Base-by-base conservation (phyloP, 2,329 filamentous ascomycete genomes). In the Dactylellina parvicollis region DNA sequence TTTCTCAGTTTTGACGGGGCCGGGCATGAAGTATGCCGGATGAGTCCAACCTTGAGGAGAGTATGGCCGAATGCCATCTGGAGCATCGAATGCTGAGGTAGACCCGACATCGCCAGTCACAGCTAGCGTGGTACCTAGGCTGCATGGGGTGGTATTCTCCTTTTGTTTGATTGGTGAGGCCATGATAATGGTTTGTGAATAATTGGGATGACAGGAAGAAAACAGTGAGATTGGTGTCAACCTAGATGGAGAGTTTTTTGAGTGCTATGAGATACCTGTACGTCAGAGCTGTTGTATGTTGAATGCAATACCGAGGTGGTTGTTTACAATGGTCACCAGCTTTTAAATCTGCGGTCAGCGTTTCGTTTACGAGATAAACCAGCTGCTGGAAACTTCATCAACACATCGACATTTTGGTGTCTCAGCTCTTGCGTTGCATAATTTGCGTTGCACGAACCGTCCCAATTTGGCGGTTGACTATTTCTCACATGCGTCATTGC, bases 1-100 rank as follows among this genome's bases (percentile, higher is more conserved):
- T 26, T 46, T 62, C 28, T 40, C 40, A 22, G 44, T 40, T 22
- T 26, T 71, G 18, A 62, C 16, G 3, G 47, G 66, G 8, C 62
- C 62, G 28, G 32, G n/a, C 12, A 14, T 56, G 24, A 34, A 59
- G 32, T 52, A 67, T 20, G 49, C 38, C 5, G 62, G 62, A 26
- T 67, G 62, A 32, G 62, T 67, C 14, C 34, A 67, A 7, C 62
- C 62, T 44, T 59, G 49, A 24, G 62, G 62, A 20, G 62, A 59
- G 14, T 47, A n/a, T 32, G 12, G 42, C 3, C 30, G 42, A 30
- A 44, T 44, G 9, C 12, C 12, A 28, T 56, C 44, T n/a, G 20
- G 34, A 34, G 47, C 4, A 52, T 34, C 28, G 14, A 16, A 5
- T n/a, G 3, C 24, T 2, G 18, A n/a, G n/a, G 16, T 9, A 3